These are phyloP conservation scores for Xanthoparmelia taractica DNA, from an alignment of 495 filamentous ascomycete genomes.

Conservation along the genomic window DNA sequence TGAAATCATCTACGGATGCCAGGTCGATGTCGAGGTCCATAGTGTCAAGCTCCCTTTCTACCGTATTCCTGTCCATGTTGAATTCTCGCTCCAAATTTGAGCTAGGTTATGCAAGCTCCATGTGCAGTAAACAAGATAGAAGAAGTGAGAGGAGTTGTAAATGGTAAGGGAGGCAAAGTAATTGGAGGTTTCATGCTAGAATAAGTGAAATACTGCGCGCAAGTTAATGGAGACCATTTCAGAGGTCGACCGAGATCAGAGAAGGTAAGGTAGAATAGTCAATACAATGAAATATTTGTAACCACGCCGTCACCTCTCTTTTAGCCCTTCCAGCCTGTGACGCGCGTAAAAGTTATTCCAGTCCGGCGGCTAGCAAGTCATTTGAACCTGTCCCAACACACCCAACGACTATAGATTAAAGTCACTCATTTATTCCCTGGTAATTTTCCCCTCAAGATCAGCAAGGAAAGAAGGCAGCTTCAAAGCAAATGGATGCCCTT, in stretches of 20 bases:
- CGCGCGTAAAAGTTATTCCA: too few relatives aligned
- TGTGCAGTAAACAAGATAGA: not conserved
- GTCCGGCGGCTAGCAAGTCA: too few relatives aligned
- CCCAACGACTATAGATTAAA: too few relatives aligned
- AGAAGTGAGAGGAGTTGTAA: not conserved
- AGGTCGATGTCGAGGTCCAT: constrained; percentile 38
- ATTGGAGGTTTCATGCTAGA: not conserved
- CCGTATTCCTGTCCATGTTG: not conserved
- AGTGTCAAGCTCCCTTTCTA: constrained; percentile 30
- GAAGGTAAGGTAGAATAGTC: not conserved
- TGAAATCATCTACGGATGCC: constrained; percentile 30
- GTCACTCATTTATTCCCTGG: too few relatives aligned
- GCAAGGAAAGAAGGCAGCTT: not conserved
- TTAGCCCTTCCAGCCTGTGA: too few relatives aligned
- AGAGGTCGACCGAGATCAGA: not conserved
- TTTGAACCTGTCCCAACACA: too few relatives aligned
- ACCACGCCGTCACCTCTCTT: too few relatives aligned
- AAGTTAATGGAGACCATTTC: not conserved
- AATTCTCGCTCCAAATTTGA: not conserved
- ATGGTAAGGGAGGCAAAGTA: not conserved
- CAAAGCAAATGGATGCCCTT: not conserved
- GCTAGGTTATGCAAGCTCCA: not conserved
- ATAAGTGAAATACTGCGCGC: not conserved
- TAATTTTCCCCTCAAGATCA: too few relatives aligned
- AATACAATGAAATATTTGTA: too few relatives aligned